A percentile compares a stretch with the other conserved stretches of the same genome.
Evolutionary conservation across 208 protist genomes (phyloP).

Genomic region (Herpetomonas samuelpessoai): DNA sequence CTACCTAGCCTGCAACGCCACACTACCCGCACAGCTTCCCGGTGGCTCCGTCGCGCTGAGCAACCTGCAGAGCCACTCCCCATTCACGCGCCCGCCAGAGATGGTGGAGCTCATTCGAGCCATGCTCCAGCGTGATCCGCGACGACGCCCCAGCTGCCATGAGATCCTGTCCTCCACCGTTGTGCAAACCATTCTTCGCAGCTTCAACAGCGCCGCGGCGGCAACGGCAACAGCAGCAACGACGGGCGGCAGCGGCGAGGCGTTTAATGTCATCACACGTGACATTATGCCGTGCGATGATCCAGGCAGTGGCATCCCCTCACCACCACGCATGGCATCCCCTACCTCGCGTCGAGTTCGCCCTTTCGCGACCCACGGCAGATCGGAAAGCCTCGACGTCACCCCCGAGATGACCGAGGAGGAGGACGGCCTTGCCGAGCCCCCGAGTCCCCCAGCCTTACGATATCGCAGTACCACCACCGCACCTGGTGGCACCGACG

Average conservation of each 20-base stretch:
- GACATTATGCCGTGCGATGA: background rate
- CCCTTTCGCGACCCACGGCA: background rate
- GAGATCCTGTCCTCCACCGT: slow-evolving; percentile 75
- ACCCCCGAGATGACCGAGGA: slow-evolving; percentile 12
- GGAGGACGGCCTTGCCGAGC: too few relatives aligned
- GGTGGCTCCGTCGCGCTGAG: slow-evolving; percentile 45
- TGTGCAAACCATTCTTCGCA: slow-evolving; percentile 68
- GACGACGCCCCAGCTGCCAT: slow-evolving; percentile 63
- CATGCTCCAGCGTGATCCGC: slow-evolving; percentile 72
- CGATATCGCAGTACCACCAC: too few relatives aligned
- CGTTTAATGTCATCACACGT: background rate
- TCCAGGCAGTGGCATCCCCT: background rate
- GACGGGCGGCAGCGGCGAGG: background rate
- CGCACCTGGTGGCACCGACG: slow-evolving; percentile 5
- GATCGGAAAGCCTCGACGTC: background rate
- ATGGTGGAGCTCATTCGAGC: slow-evolving; percentile 75
- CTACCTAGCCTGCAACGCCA: slow-evolving; percentile 72
- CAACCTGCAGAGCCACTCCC: slow-evolving; percentile 24
- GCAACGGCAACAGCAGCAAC: slow-evolving; percentile 5
- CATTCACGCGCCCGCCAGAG: slow-evolving; percentile 66
- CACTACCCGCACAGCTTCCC: slow-evolving; percentile 36
- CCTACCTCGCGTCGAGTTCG: background rate
- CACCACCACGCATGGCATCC: background rate
- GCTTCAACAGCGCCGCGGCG: slow-evolving; percentile 51
- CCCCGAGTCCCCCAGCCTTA: too few relatives aligned